Conservation (phyloP, 306 rosid genomes). For the Glycine latifolia region DNA sequence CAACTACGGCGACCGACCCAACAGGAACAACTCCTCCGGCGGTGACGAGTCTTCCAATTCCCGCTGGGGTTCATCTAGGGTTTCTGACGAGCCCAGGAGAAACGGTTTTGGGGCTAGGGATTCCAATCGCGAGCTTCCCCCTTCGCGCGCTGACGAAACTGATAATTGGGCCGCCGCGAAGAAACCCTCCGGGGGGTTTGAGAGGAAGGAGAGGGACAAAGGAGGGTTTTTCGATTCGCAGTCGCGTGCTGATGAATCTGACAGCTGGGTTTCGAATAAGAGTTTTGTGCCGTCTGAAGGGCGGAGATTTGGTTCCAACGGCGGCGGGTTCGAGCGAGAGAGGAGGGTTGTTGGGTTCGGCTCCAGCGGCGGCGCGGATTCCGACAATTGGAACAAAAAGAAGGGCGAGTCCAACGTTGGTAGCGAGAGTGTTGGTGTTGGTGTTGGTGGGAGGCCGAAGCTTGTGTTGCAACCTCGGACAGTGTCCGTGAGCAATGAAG, state of each 20-base stretch:
- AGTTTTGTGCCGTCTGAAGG: conserved; percentile 67
- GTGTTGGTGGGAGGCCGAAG: conserved; percentile 69
- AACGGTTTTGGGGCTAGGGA: conserved; percentile 61
- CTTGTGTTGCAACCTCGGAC: conserved; percentile 83
- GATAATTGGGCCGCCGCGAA: conserved; percentile 87
- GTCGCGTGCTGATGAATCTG: conserved; percentile 89
- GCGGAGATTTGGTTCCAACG: conserved; percentile 58
- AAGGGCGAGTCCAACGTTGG: conserved; percentile 53
- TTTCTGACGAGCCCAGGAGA: conserved; percentile 64
- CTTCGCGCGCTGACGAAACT: conserved; percentile 87
- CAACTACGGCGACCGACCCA: conserved; percentile 53
- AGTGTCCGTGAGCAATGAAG: conserved; percentile 54
- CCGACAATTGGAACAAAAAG: conserved; percentile 67
- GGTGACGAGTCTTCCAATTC: conserved; percentile 72
- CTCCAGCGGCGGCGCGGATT: conserved; percentile 68
- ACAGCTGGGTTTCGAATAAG: conserved; percentile 84
- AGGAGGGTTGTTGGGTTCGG: conserved; percentile 62
- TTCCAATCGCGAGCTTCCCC: conserved; percentile 59
- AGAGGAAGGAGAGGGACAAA: conserved; percentile 58
- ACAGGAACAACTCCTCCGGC: conserved; percentile 47
- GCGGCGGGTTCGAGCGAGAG: conserved; percentile 74
- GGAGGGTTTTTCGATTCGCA: conserved; percentile 80
- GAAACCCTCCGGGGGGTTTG: conserved; percentile 73
- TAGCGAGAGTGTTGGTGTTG: conserved; percentile 40
- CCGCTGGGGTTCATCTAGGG: conserved; percentile 79